Percentiles rank a stretch among this genome's conserved stretches.
phyloP scores from a whole-genome alignment of 2,329 filamentous ascomycete species.

The Trichothecium sympodiale region DNA sequence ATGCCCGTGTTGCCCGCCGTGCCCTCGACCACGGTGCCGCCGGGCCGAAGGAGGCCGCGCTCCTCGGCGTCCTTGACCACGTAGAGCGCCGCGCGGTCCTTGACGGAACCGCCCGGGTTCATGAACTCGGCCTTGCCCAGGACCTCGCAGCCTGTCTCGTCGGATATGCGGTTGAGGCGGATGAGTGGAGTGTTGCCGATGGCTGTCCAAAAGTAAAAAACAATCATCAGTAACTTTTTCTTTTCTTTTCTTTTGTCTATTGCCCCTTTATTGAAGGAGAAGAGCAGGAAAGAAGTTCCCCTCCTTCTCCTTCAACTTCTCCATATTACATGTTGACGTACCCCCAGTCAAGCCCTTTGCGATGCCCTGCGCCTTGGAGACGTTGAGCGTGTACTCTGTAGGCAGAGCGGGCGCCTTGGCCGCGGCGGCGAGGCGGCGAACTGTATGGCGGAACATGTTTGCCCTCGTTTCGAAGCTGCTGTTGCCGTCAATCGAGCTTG shows the following conservation, averaged over 20 bases:
- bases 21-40: conserved; percentile 92
- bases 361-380: conserved; percentile 71
- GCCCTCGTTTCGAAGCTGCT: background rate
- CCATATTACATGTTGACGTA: too few species aligned
- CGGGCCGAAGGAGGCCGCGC: conserved; percentile 66
- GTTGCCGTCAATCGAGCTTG: too few species aligned
- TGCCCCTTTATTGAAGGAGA: too few species aligned
- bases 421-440: conserved; percentile 52
- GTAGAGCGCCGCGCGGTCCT: conserved; percentile 91
- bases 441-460: conserved; percentile 57
- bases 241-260: too few species aligned
- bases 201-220: conserved; percentile 49
- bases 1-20: conserved; percentile 98
- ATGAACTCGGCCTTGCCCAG: conserved; percentile 98
- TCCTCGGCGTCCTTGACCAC: conserved; percentile 92
- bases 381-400: conserved; percentile 52
- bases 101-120: conserved; percentile 93
- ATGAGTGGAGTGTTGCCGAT: conserved; percentile 97
- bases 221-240: too few species aligned
- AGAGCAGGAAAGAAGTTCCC: too few species aligned
- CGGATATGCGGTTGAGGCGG: conserved; percentile 75
- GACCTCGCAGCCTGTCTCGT: conserved; percentile 85
- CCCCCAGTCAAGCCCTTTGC: conserved; percentile 73
- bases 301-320: too few species aligned
- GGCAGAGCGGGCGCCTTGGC: conserved; percentile 31